Base-by-base conservation (phyloP, 2,329 filamentous ascomycete species). In the Scytalidium lignicola region DNA sequence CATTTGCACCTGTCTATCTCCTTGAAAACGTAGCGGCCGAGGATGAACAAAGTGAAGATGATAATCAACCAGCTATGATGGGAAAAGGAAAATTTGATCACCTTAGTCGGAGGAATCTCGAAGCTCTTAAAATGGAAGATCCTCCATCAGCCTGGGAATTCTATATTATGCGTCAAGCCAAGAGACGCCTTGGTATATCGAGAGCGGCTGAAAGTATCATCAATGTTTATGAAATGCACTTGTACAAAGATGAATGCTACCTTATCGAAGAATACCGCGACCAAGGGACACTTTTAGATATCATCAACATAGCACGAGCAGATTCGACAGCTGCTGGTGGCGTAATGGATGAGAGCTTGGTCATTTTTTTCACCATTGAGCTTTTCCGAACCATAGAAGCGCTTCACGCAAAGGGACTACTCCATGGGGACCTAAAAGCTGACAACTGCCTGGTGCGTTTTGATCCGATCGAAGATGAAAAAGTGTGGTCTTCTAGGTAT, bases 301-400 rank as follows among this genome's bases (percentile, higher is more conserved):
- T 97, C 1, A 85, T 99, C 67, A 99, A 99, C 68, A 74, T 87
- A 55, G 87, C 92, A 57, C 83, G 88, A 40, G 76, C 80, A 17
- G 88, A 95, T 54, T 66, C 78, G 1, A 79, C 79, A 4, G 65
- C 69, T 15, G 69, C 70, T 26, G 61, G 66, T 9, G 83, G 83
- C 2, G 85, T 86, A 15, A 89, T 99, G 79, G 93, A 99, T 59
- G 93, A 99, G 68, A 76, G 79, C 43, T 74, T 97, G 2, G 89
- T 88, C 59, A 96, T 97, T 90, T 97, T 96, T 74, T 95, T 97
- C 70, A 79, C 88, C 7, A 77, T 97, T 52, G 93, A 99, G 68
- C 78, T 99, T 6, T 78, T 99, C 58, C 87, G 93, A 44, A 95
- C 90, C 0, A 79, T 96, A 3, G 93, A 97, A 70, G 85, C 86